These are phyloP conservation scores for Fusarium sp. DNA, from an alignment of 2,329 filamentous ascomycete species.

Conservation along the genomic window DNA sequence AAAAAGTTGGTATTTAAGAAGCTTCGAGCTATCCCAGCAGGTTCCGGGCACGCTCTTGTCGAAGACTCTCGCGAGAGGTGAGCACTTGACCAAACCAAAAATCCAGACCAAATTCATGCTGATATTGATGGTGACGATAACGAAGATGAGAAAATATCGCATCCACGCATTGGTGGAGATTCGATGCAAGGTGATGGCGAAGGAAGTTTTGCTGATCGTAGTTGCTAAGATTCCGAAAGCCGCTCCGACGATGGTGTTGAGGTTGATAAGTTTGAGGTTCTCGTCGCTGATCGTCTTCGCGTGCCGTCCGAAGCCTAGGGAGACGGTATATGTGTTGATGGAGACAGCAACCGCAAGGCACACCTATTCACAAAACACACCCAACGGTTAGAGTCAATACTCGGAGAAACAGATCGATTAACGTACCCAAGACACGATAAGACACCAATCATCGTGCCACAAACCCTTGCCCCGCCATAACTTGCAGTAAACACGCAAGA, in stretches of 20 bases:
- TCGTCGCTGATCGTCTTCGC: constrained; percentile 41
- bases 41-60: constrained; percentile 45
- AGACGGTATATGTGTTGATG: constrained; percentile 51
- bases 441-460: constrained; percentile 55
- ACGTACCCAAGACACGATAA: constrained; percentile 54
- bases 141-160: constrained; percentile 49
- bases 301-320: constrained; percentile 49
- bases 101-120: constrained; percentile 54
- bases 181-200: constrained; percentile 54
- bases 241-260: constrained; percentile 47
- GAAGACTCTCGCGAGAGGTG: constrained; percentile 47
- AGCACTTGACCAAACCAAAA: constrained; percentile 52
- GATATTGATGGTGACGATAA: constrained; percentile 52
- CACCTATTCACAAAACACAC: constrained; percentile 31
- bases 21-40: constrained; percentile 48
- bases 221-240: constrained; percentile 53
- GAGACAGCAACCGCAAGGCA: constrained; percentile 48
- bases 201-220: constrained; percentile 55
- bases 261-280: constrained; percentile 45
- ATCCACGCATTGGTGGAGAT: constrained; percentile 48
- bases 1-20: constrained; percentile 50
- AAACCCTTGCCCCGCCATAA: constrained; percentile 51
- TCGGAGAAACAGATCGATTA: not conserved
- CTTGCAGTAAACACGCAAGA: constrained; percentile 55
- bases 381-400: not conserved